These are phyloP conservation scores for Coriaria nepalensis DNA, from an alignment of 306 rosid genomes.

Conservation along the genomic window DNA sequence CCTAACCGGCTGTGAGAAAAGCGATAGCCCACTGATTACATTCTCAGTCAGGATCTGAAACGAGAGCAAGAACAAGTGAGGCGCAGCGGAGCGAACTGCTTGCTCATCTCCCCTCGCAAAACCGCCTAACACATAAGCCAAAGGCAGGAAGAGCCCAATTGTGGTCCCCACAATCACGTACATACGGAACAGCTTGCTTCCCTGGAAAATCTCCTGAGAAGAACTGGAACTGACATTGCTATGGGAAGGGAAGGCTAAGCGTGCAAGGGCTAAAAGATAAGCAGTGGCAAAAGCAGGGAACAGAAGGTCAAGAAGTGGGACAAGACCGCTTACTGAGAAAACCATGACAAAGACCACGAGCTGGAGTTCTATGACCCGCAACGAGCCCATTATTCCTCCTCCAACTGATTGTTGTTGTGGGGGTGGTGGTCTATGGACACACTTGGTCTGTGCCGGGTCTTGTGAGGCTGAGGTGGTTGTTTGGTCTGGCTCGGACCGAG, in stretches of 20 bases:
- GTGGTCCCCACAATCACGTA: conserved; percentile 57
- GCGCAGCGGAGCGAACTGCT: conserved; percentile 73
- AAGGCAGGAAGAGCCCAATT: conserved; percentile 58
- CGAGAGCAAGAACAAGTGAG: conserved; percentile 60
- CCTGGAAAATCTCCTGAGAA: conserved; percentile 38
- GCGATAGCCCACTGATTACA: conserved; percentile 47
- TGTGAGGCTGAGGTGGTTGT: not conserved
- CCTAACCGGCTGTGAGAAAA: conserved; percentile 70
- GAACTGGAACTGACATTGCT: conserved; percentile 3
- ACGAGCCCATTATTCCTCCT: conserved; percentile 63
- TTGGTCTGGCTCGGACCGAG: conserved; percentile 19
- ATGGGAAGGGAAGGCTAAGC: conserved; percentile 46
- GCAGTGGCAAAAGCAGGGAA: conserved; percentile 56
- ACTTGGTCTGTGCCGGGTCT: not conserved
- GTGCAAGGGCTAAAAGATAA: conserved; percentile 49
- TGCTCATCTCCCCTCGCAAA: conserved; percentile 76
- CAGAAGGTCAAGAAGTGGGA: conserved; percentile 46
- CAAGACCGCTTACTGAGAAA: conserved; percentile 77
- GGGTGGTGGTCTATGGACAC: no score
- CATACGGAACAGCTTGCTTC: conserved; percentile 35
- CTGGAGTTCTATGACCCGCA: conserved; percentile 68
- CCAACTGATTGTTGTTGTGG: conserved; percentile 7
- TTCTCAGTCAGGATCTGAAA: conserved; percentile 75
- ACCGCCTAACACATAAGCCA: conserved; percentile 77
- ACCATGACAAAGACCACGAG: conserved; percentile 78